Evolutionary conservation across 129 eudicot species (phyloP), one percentile per base, ranked within the genome.

Genomic region (Heracleum sosnowskyi): DNA sequence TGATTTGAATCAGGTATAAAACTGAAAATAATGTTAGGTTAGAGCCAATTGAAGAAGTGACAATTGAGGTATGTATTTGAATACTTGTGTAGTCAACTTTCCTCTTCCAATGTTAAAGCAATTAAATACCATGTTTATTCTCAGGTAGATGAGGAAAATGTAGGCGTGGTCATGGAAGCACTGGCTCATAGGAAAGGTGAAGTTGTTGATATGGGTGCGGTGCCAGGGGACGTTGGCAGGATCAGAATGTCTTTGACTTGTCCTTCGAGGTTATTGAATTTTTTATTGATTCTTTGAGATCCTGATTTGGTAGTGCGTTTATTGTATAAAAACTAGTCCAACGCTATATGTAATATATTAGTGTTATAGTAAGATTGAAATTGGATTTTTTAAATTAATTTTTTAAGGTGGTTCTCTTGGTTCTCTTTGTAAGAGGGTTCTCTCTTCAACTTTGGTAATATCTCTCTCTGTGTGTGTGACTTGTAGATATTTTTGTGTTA

Each of bases 21-120:
- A 81, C 28, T 33, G 96, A 90, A 80, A 89, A 87, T 0, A 86
- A 91, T 41, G 84, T 84, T 77, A 95, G 87, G 92, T 88, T 95
- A 75, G 99, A 95, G 86, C 99, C 99, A 69, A 82, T 95, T 76
- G 99, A 95, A 84, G 99, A 95, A 95, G 99, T 95, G 64, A 95
- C 96, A 26, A 87, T 95, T 53, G 99, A 90, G 96, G 99, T 90
- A 71, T 57, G 76, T 35, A 41, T 68, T 22, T 34, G 13, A 12
- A 74, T 31, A 33, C 78, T 42, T 53, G 20, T 39, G 34, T 79
- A 45, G 16, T 18, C 40, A 36, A 35, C 22, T 29, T 36, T 51
- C 35, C 39, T 6, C 64, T 53, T n/a, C 80, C 51, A 39, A 51
- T 45, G 66, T 77, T 57, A 34, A 46, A 28, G 51, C 17, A 44